Base-by-base conservation (phyloP, 805 yeast genomes). In the Candida oleophila region DNA sequence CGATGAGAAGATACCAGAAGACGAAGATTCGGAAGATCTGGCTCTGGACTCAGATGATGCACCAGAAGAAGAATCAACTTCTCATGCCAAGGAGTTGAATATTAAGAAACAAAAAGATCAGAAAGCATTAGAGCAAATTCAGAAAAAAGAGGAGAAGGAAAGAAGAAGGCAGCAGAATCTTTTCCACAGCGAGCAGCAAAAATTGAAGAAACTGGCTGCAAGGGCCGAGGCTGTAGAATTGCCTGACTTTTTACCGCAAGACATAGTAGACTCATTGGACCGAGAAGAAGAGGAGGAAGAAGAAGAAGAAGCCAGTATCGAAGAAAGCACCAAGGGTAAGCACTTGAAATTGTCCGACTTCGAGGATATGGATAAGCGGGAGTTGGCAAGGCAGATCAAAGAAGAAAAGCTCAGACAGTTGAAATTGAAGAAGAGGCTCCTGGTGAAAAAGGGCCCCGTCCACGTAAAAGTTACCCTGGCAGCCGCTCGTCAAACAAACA, bases 181-280 rank as follows among this genome's bases (percentile, higher is more conserved):
- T 39, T 62, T 57, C 40, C 64, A 64, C 51, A 54, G 57, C 43
- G 60, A 68, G 51, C 77, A 72, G 53, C 72, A 70, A 47, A 61
- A 63, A 47, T 51, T 47, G 7, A 68, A 66, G 50, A 54, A 49
- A 35, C 51, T 47, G 47, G 52, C n/a, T 50, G 49, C 15, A 43
- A 45, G 38, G 11, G 42, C 47, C 46, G 30, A 14, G 56, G 58
- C 18, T 62, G 62, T 4, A 11, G 61, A 53, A 21, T 59, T 72
- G 40, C 77, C 77, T 2, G 77, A 72, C 18, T 59, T 61, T 25
- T 69, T 72, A 46, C 77, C 77, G 1, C 73, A 69, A 32, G 76
- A 71, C 28, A 57, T 70, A 16, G 49, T 69, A 33, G 62, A 64
- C 21, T 50, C 66, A 1, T 52, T 56, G 15, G 49, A 53, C 8